Evolutionary conservation across 768 basidiomycete species (phyloP).

Genomic region (Leucosporidium yakuticum): DNA sequence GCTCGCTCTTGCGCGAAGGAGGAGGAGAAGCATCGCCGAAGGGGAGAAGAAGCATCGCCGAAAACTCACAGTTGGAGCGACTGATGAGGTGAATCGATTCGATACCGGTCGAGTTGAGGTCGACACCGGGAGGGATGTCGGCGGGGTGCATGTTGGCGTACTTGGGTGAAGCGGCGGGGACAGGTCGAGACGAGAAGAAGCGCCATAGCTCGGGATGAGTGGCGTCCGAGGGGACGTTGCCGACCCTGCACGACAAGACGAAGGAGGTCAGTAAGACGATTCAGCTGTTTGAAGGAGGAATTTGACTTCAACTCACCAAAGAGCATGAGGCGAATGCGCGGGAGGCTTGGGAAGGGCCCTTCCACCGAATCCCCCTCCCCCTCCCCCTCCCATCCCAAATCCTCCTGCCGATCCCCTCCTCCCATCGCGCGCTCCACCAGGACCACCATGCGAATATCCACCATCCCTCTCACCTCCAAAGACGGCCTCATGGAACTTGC

Average conservation of each 20-base stretch:
- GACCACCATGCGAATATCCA: neutral
- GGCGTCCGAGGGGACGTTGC: conserved; percentile 80
- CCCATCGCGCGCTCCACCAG: neutral
- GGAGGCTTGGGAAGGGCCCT: conserved; percentile 36
- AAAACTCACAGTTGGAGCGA: conserved; percentile 64
- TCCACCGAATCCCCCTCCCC: no score
- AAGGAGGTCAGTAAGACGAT: conserved; percentile 73
- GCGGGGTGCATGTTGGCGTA: conserved; percentile 7
- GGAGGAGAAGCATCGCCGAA: neutral
- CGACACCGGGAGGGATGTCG: conserved; percentile 25
- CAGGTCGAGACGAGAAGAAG: conserved; percentile 58
- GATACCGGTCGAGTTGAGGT: conserved; percentile 50
- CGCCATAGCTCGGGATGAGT: conserved; percentile 76
- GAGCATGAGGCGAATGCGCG: conserved; percentile 28
- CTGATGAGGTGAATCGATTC: conserved; percentile 84
- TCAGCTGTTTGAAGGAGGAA: no score
- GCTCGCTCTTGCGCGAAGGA: neutral
- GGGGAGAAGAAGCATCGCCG: neutral
- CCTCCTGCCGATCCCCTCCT: neutral
- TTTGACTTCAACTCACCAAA: conserved; percentile 30
- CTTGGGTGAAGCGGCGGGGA: conserved; percentile 21
- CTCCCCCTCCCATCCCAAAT: no score
- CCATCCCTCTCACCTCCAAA: neutral
- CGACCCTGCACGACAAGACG: conserved; percentile 52
- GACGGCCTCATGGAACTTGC: conserved; percentile 16